phyloP scores from a whole-genome alignment of 495 filamentous ascomycete species.

The Tricharina praecox region DNA sequence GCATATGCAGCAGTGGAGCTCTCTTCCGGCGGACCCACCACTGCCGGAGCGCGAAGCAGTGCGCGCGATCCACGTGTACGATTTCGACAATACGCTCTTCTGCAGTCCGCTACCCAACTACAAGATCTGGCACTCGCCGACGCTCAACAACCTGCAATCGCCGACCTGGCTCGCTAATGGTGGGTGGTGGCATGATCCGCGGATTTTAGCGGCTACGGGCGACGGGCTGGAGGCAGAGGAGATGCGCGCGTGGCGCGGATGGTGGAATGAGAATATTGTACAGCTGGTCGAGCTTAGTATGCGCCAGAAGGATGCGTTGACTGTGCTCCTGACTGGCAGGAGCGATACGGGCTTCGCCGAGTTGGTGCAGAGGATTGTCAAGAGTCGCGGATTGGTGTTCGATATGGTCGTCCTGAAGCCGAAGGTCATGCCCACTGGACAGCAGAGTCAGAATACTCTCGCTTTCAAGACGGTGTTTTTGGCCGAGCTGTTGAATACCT shows the following conservation, averaged over 20 bases:
- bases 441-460: conserved; percentile 64
- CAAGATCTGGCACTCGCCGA: conserved; percentile 65
- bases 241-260: conserved; percentile 67
- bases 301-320: conserved; percentile 73
- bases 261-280: conserved; percentile 94
- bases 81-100: conserved; percentile 98
- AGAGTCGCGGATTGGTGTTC: conserved; percentile 63
- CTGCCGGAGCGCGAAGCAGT: conserved; percentile 30
- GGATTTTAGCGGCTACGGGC: conserved; percentile 72
- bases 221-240: conserved; percentile 74
- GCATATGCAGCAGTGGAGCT: conserved; percentile 6
- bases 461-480: conserved; percentile 76
- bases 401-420: conserved; percentile 85
- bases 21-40: background rate
- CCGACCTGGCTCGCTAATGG: conserved; percentile 65
- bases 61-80: conserved; percentile 78
- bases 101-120: conserved; percentile 74
- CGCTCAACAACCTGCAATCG: conserved; percentile 55
- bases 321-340: conserved; percentile 78
- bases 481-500: conserved; percentile 63
- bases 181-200: conserved; percentile 93
- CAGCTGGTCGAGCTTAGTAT: conserved; percentile 65
- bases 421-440: conserved; percentile 28
- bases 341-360: conserved; percentile 57
- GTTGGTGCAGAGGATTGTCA: conserved; percentile 67